Evolutionary conservation across 768 basidiomycete species (phyloP).

Genomic region (Leccinum variicolor): DNA sequence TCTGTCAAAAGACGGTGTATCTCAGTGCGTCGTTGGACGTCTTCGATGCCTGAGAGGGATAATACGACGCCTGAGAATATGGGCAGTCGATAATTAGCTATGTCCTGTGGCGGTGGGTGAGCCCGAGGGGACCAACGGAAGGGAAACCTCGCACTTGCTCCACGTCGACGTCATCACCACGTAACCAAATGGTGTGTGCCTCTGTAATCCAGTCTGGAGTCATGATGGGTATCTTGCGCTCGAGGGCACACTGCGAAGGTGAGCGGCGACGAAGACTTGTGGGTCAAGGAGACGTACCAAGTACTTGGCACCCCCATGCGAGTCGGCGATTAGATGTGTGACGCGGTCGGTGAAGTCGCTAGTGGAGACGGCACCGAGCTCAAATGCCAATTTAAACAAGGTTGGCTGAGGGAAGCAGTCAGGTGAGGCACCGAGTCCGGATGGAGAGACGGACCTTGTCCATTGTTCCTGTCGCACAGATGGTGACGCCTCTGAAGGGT

Average conservation of each 20-base stretch:
- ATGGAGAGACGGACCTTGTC: slow-evolving; percentile 60
- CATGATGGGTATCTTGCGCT: slow-evolving; percentile 77
- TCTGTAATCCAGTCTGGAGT: slow-evolving; percentile 74
- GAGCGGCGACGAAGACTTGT: neutral
- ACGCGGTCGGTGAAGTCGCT: slow-evolving; percentile 78
- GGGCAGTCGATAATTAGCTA: slow-evolving; percentile 60
- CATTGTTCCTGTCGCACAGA: slow-evolving; percentile 75
- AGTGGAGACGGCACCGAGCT: slow-evolving; percentile 72
- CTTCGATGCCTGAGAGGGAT: slow-evolving; percentile 73
- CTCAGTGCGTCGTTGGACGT: slow-evolving; percentile 53
- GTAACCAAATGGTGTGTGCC: slow-evolving; percentile 69
- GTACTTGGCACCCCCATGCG: slow-evolving; percentile 85
- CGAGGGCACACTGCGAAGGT: slow-evolving; percentile 67
- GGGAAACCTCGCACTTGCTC: slow-evolving; percentile 43
- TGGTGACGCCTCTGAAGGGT: slow-evolving; percentile 59
- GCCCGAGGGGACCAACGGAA: neutral
- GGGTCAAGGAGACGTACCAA: slow-evolving; percentile 41
- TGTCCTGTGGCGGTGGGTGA: slow-evolving; percentile 40
- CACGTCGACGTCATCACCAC: slow-evolving; percentile 75
- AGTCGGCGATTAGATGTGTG: slow-evolving; percentile 84
- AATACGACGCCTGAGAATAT: slow-evolving; percentile 70
- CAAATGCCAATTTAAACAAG: slow-evolving; percentile 71
- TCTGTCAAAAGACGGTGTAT: slow-evolving; percentile 59
- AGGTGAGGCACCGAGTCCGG: slow-evolving; percentile 3
- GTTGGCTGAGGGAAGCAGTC: slow-evolving; percentile 43